Conservation (phyloP, 148 eudicot species). For the Mesembryanthemum crystallinum region DNA sequence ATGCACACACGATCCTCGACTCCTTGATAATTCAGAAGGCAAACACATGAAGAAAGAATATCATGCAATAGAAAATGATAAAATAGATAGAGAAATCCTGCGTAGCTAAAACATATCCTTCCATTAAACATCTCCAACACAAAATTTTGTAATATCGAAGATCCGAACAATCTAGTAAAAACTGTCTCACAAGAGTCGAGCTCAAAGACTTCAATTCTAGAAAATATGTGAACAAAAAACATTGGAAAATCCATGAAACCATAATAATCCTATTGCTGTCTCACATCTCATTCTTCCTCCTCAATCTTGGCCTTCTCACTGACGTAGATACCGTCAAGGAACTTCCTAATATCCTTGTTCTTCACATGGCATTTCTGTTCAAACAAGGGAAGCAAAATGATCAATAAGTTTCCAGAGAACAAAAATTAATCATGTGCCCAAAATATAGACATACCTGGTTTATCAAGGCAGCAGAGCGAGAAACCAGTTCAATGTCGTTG, state of each 20-base stretch:
- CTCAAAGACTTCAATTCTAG: conserved; percentile 21
- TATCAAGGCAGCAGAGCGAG: conserved; percentile 59
- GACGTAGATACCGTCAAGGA: conserved; percentile 54
- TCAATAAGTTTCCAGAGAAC: neutral
- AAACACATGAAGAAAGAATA: neutral
- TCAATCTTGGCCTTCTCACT: conserved; percentile 49
- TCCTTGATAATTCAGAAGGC: too few species aligned
- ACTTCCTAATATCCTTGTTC: conserved; percentile 59
- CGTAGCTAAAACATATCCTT: neutral
- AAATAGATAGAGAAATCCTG: neutral
- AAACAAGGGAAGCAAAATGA: neutral
- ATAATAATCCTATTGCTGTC: conserved; percentile 13
- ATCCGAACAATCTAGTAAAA: conserved; percentile 18
- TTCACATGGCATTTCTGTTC: conserved; percentile 58
- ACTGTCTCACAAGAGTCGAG: neutral
- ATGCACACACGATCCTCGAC: neutral
- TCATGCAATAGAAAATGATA: neutral
- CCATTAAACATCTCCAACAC: conserved; percentile 19
- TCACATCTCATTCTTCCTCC: conserved; percentile 35
- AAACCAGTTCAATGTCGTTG: conserved; percentile 60
- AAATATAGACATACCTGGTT: conserved; percentile 39
- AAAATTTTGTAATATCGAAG: conserved; percentile 20
- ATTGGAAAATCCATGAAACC: neutral
- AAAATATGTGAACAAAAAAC: neutral
- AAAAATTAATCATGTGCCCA: neutral